phyloP scores from a whole-genome alignment of 371 early-diverging fungal species.

The Amoeboaphelidium protococcarum region DNA sequence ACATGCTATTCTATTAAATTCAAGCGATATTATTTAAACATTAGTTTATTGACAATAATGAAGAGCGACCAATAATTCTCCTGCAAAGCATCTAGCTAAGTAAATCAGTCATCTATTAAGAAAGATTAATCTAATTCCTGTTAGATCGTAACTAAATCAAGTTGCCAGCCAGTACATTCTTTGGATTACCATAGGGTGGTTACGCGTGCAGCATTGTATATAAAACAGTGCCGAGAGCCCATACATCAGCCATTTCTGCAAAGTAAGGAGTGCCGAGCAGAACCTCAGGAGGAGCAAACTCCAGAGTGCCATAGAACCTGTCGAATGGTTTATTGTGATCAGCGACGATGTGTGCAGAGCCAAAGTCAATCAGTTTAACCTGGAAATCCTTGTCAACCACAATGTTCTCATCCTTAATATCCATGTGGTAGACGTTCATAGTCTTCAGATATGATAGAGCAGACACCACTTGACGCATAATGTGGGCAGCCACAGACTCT shows the following conservation, averaged over 20 bases:
- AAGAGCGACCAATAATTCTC: no score
- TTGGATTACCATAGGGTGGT: no score
- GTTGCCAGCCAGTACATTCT: no score
- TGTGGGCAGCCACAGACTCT: not conserved
- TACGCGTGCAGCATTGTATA: no score
- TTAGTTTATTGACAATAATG: no score
- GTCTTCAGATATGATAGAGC: not conserved
- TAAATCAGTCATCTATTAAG: no score
- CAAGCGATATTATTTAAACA: no score
- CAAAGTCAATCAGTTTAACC: slow-evolving; percentile 9
- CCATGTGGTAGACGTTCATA: not conserved
- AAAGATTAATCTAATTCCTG: no score
- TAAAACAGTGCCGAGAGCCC: not conserved
- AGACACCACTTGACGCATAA: not conserved
- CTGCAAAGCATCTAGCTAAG: no score
- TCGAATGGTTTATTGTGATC: slow-evolving; percentile 2
- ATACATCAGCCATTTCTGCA: not conserved
- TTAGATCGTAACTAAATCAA: no score
- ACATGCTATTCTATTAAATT: no score
- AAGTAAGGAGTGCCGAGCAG: not conserved
- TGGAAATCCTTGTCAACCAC: slow-evolving; percentile 12
- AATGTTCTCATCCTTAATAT: not conserved
- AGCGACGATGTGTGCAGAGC: slow-evolving; percentile 5
- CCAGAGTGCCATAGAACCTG: slow-evolving; percentile 4
- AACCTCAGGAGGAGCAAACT: not conserved